Percentiles rank a stretch among this genome's conserved stretches.
phyloP scores from a whole-genome alignment of 140 eudicot genomes.

The Cichorium intybus region DNA sequence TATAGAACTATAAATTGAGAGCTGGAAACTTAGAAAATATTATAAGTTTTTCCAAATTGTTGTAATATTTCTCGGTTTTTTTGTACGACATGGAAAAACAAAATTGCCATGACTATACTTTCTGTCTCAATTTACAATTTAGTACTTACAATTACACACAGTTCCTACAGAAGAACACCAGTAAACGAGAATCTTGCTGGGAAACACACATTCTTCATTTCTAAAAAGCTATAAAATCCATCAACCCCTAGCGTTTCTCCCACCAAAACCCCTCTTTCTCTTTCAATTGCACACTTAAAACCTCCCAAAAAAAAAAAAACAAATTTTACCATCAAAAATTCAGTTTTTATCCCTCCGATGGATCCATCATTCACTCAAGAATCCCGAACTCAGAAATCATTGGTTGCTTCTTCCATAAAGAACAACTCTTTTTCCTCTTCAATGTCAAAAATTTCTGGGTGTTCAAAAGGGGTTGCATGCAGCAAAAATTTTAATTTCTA shows the following conservation, averaged over 20 bases:
- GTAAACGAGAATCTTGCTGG: background rate
- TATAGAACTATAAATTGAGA: background rate
- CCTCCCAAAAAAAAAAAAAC: too few relatives aligned
- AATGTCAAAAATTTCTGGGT: constrained; percentile 45
- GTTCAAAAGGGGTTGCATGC: constrained; percentile 40
- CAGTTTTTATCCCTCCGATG: too few relatives aligned
- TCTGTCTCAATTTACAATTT: background rate
- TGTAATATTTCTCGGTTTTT: background rate
- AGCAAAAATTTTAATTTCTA: constrained; percentile 49
- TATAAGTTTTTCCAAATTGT: background rate
- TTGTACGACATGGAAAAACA: background rate
- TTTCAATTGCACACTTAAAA: background rate
- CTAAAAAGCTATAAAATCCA: background rate
- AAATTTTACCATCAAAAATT: too few relatives aligned
- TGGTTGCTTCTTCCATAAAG: constrained; percentile 2
- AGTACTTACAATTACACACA: background rate
- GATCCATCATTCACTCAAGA: constrained; percentile 8
- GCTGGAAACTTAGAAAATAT: background rate
- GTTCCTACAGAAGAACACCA: background rate
- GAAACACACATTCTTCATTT: constrained; percentile 8
- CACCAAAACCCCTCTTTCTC: background rate
- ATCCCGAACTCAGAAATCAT: constrained; percentile 2
- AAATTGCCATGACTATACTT: background rate
- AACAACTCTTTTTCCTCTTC: constrained; percentile 34
- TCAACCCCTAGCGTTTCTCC: background rate